Conservation (phyloP, 345 rosid genomes). For the Noccaea bulbosa region DNA sequence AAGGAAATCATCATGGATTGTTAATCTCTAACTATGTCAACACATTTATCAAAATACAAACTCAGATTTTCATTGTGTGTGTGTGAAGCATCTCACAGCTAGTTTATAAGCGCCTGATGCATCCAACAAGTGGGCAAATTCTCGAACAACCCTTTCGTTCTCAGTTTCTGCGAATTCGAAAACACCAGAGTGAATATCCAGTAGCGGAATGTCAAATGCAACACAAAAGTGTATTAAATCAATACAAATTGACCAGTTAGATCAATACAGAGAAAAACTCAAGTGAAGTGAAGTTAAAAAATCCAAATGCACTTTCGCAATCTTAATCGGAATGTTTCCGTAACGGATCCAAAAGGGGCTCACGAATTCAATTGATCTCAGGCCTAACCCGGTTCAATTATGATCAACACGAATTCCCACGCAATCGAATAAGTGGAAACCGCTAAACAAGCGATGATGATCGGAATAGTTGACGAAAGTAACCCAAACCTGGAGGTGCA, state of each 20-base stretch:
- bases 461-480: background rate
- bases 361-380: constrained; percentile 7
- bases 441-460: background rate
- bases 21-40: constrained; percentile 9
- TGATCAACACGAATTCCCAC: constrained; percentile 2
- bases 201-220: constrained; percentile 6
- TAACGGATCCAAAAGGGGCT: constrained; percentile 15
- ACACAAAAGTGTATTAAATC: background rate
- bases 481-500: constrained; percentile 65
- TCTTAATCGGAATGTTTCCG: background rate
- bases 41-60: constrained; percentile 8
- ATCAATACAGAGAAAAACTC: background rate
- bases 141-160: constrained; percentile 77
- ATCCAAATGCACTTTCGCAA: background rate
- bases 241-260: too few species aligned
- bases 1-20: constrained; percentile 24
- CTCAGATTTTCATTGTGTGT: background rate
- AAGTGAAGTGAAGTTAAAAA: background rate
- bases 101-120: constrained; percentile 52
- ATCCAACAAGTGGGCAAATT: constrained; percentile 70
- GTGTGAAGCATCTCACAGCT: constrained; percentile 48
- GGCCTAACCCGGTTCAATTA: background rate
- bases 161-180: constrained; percentile 73
- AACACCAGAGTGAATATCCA: constrained; percentile 39
- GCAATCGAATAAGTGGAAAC: too few species aligned